A percentile compares a stretch with the other conserved stretches of the same genome.
Evolutionary conservation across 2,329 filamentous ascomycete species (phyloP).

Genomic region (Neofusicoccum sp.): DNA sequence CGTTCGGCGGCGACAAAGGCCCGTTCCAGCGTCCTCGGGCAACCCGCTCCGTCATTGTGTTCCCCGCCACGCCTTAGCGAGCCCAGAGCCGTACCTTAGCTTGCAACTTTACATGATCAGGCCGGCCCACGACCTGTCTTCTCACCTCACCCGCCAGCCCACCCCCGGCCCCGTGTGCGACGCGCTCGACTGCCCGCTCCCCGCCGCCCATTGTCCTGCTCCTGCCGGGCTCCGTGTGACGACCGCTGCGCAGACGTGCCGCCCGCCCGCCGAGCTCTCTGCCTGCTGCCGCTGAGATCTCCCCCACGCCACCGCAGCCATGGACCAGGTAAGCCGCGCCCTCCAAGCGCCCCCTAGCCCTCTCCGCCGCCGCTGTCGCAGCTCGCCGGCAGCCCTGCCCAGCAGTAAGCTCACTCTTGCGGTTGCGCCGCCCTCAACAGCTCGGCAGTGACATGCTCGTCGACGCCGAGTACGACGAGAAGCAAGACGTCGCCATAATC

Average conservation of each 20-base stretch:
- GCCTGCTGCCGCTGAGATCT: conserved; percentile 13
- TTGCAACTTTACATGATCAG: conserved; percentile 16
- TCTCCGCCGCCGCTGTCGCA: not conserved
- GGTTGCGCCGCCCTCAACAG: conserved; percentile 35
- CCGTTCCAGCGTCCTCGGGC: conserved; percentile 4
- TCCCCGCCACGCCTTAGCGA: conserved; percentile 19
- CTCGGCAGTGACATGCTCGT: conserved; percentile 63
- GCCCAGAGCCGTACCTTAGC: conserved; percentile 17
- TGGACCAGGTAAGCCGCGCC: conserved; percentile 38
- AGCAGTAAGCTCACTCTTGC: conserved; percentile 12
- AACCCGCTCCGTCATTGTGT: conserved; percentile 18
- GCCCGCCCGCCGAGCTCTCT: not conserved
- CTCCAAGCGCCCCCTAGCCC: conserved; percentile 21
- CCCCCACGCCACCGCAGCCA: conserved; percentile 24
- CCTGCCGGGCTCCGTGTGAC: conserved; percentile 6
- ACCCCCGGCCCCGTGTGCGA: conserved; percentile 8
- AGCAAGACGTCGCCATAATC: conserved; percentile 62
- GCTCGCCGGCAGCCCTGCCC: not conserved
- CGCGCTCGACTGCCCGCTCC: conserved; percentile 1
- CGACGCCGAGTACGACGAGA: conserved; percentile 62
- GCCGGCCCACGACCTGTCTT: conserved; percentile 5
- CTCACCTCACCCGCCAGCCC: not conserved
- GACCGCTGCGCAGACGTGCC: conserved; percentile 1
- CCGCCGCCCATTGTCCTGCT: conserved; percentile 9
- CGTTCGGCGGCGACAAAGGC: conserved; percentile 13